A percentile compares a stretch with the other conserved stretches of the same genome.
phyloP scores from a whole-genome alignment of 257 asterid species.

The Lycium ferocissimum region DNA sequence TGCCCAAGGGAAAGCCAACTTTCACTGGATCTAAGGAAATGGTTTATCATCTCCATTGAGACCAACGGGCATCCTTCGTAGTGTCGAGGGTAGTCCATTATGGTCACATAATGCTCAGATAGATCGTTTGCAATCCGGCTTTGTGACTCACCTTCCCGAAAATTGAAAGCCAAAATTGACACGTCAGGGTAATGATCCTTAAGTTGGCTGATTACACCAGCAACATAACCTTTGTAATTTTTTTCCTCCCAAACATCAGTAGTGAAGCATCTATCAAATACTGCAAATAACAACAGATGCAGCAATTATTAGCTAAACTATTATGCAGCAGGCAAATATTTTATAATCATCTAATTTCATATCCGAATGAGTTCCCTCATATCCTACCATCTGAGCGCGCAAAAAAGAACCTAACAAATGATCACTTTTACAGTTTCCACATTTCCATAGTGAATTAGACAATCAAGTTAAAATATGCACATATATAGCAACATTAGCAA shows the following conservation, averaged over 20 bases:
- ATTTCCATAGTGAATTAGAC: not conserved
- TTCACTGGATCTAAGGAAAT: slow-evolving; percentile 61
- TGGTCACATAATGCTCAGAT: slow-evolving; percentile 48
- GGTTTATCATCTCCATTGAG: slow-evolving; percentile 66
- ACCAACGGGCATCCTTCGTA: slow-evolving; percentile 59
- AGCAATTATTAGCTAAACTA: slow-evolving; percentile 20
- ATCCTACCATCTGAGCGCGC: not conserved
- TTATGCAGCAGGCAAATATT: slow-evolving; percentile 19
- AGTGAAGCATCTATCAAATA: slow-evolving; percentile 74
- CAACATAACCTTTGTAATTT: slow-evolving; percentile 50
- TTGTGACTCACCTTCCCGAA: slow-evolving; percentile 54
- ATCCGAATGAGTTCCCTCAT: not conserved
- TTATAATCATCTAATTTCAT: slow-evolving; percentile 21
- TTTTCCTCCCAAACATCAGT: slow-evolving; percentile 43
- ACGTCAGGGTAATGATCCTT: slow-evolving; percentile 58
- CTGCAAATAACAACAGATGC: slow-evolving; percentile 45
- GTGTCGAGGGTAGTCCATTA: slow-evolving; percentile 56
- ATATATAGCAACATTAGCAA: not conserved
- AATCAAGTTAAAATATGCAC: not conserved
- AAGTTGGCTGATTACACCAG: slow-evolving; percentile 55
- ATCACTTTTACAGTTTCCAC: not conserved
- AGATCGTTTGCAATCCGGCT: slow-evolving; percentile 41
- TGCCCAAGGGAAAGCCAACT: slow-evolving; percentile 68
- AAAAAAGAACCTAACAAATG: not conserved
- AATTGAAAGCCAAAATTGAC: slow-evolving; percentile 65